phyloP scores from a whole-genome alignment of 2,329 filamentous ascomycete genomes.

The Diaporthe batatas region DNA sequence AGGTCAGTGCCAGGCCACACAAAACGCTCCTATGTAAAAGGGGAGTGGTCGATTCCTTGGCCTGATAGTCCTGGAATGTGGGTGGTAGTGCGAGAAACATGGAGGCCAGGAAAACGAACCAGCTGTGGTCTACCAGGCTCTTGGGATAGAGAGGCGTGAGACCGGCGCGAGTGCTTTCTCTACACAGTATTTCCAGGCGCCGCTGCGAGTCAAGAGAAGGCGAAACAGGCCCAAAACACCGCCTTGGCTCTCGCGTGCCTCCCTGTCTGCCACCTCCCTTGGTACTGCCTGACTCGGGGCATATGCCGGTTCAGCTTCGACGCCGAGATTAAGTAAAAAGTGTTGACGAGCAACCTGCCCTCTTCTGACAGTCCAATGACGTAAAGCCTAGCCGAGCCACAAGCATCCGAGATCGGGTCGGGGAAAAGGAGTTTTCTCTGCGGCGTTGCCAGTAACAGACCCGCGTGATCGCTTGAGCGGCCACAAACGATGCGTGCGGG shows the following conservation, averaged over 20 bases:
- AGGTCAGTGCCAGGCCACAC: constrained; percentile 23
- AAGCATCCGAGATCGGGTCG: constrained; percentile 34
- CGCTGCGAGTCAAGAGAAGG: constrained; percentile 39
- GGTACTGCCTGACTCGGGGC: constrained; percentile 38
- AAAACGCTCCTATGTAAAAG: not conserved
- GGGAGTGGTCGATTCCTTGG: constrained; percentile 7
- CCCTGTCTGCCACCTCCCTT: constrained; percentile 27
- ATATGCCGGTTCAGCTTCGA: constrained; percentile 33
- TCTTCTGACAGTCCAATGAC: constrained; percentile 34
- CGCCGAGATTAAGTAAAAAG: constrained; percentile 39
- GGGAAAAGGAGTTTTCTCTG: constrained; percentile 30
- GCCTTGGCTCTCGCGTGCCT: constrained; percentile 31
- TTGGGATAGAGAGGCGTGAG: constrained; percentile 11
- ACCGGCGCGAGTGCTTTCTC: constrained; percentile 12
- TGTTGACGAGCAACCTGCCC: constrained; percentile 27
- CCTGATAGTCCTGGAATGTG: not conserved
- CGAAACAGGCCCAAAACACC: constrained; percentile 41
- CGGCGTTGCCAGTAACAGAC: constrained; percentile 13
- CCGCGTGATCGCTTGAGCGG: constrained; percentile 7
- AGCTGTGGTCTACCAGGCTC: constrained; percentile 18
- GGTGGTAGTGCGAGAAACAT: not conserved
- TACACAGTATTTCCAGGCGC: constrained; percentile 5
- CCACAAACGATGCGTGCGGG: not conserved
- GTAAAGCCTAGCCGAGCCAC: constrained; percentile 22
- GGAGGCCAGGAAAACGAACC: not conserved